phyloP scores from a whole-genome alignment of 2,329 filamentous ascomycete genomes.

The Xylariaceae sp. region DNA sequence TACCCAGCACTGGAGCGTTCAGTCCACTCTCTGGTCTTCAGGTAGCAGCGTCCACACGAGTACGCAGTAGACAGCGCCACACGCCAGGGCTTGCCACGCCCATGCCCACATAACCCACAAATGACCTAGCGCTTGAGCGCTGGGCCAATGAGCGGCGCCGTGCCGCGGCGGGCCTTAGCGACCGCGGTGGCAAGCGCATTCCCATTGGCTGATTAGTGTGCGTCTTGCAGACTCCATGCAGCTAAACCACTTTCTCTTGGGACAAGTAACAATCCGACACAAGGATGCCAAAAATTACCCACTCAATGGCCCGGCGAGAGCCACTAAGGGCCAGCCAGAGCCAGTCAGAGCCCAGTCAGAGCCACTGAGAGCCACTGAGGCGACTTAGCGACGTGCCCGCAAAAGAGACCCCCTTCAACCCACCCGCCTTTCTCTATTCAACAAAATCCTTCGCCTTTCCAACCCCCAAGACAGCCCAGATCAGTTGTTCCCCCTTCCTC shows the following conservation, averaged over 20 bases:
- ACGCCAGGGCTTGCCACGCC: constrained; percentile 18
- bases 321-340: constrained; percentile 8
- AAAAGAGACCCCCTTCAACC: constrained; percentile 4
- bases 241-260: constrained; percentile 11
- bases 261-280: constrained; percentile 10
- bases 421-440: constrained; percentile 20
- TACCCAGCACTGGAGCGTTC: too few relatives aligned
- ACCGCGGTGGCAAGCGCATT: constrained; percentile 13
- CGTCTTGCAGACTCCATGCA: constrained; percentile 14
- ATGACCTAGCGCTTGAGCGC: constrained; percentile 18
- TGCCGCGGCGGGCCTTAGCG: constrained; percentile 1
- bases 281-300: constrained; percentile 8
- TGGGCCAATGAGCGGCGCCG: constrained; percentile 10
- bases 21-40: neutral
- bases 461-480: constrained; percentile 16
- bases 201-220: constrained; percentile 15
- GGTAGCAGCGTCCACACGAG: neutral
- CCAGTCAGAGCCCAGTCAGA: too few relatives aligned
- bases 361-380: constrained; percentile 9
- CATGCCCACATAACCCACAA: constrained; percentile 10
- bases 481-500: constrained; percentile 19
- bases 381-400: constrained; percentile 15
- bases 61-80: constrained; percentile 17
- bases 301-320: constrained; percentile 8
- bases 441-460: constrained; percentile 23